These are phyloP conservation scores for Harringtonia lauricola DNA, from an alignment of 2,329 filamentous ascomycete genomes.

Conservation along the genomic window DNA sequence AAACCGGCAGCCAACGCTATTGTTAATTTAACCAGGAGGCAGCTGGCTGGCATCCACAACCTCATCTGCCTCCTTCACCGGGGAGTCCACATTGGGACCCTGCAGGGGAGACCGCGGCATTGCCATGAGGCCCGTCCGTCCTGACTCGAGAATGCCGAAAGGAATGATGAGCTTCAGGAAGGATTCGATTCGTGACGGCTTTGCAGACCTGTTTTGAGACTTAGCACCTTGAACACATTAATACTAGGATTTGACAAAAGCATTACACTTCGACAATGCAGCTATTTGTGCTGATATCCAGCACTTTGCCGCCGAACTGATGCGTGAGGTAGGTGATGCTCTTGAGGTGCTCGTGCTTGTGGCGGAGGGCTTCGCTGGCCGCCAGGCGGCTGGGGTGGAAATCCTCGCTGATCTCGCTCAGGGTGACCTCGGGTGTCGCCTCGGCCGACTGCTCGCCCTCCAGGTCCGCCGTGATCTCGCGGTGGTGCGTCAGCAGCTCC, in stretches of 20 bases:
- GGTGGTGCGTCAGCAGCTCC: slow-evolving; percentile 88
- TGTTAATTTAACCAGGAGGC: slow-evolving; percentile 61
- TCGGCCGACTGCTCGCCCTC: slow-evolving; percentile 33
- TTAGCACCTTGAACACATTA: not conserved
- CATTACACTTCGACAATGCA: slow-evolving; percentile 95
- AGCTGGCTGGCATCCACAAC: slow-evolving; percentile 90
- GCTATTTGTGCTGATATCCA: slow-evolving; percentile 97
- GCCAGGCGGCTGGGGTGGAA: slow-evolving; percentile 87
- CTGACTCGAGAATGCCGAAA: slow-evolving; percentile 94
- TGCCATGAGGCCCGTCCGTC: slow-evolving; percentile 92
- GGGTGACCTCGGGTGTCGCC: slow-evolving; percentile 22
- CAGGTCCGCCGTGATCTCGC: slow-evolving; percentile 57
- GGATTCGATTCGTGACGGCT: slow-evolving; percentile 86
- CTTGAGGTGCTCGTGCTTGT: slow-evolving; percentile 96
- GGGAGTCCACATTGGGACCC: slow-evolving; percentile 55
- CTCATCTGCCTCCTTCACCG: slow-evolving; percentile 79
- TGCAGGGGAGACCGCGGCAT: slow-evolving; percentile 85
- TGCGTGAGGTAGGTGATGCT: slow-evolving; percentile 94
- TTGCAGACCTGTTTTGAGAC: slow-evolving; percentile 58
- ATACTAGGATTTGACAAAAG: slow-evolving; percentile 7
- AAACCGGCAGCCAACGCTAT: no score
- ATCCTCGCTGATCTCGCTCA: slow-evolving; percentile 46
- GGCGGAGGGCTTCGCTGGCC: slow-evolving; percentile 76
- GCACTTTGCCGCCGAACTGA: slow-evolving; percentile 93
- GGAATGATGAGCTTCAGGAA: slow-evolving; percentile 93